Evolutionary conservation across 2,329 filamentous ascomycete genomes (phyloP).

Genomic region (Dryadomyces sulphureus): DNA sequence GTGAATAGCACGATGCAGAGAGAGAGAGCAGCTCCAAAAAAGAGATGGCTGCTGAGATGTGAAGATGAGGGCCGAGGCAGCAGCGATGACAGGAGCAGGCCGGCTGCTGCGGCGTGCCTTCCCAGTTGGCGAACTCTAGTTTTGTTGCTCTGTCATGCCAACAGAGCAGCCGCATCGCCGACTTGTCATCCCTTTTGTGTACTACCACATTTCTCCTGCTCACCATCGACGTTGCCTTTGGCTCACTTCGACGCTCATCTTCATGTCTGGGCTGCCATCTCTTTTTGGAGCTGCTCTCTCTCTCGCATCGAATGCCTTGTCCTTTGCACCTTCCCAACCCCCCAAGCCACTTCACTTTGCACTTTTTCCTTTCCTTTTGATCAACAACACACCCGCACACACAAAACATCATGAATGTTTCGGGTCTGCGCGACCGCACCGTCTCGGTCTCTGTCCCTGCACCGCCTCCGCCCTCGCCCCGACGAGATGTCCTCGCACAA

Average conservation of each 20-base stretch:
- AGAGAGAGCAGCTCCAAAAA: too few species aligned
- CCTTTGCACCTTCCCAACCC: not conserved
- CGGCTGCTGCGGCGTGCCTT: not conserved
- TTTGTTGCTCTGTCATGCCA: not conserved
- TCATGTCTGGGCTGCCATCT: not conserved
- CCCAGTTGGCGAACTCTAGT: too few species aligned
- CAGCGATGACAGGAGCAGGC: not conserved
- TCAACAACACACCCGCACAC: not conserved
- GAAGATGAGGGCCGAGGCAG: too few species aligned
- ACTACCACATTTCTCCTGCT: not conserved
- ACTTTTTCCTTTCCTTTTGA: too few species aligned
- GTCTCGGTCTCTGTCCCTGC: slow-evolving; percentile 6
- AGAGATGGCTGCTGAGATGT: too few species aligned
- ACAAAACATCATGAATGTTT: not conserved
- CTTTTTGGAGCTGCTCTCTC: not conserved
- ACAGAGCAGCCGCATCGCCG: not conserved
- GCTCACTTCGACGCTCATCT: not conserved
- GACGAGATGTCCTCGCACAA: not conserved
- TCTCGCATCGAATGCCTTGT: not conserved
- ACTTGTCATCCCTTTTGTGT: not conserved
- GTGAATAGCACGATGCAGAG: too few species aligned
- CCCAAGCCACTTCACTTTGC: too few species aligned
- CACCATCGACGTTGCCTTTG: not conserved
- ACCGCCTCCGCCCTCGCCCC: slow-evolving; percentile 7
- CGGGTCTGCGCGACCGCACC: not conserved